Evolutionary conservation across 495 filamentous ascomycete species (phyloP), one percentile per base, ranked within the genome.

Genomic region (Viridothelium virens): DNA sequence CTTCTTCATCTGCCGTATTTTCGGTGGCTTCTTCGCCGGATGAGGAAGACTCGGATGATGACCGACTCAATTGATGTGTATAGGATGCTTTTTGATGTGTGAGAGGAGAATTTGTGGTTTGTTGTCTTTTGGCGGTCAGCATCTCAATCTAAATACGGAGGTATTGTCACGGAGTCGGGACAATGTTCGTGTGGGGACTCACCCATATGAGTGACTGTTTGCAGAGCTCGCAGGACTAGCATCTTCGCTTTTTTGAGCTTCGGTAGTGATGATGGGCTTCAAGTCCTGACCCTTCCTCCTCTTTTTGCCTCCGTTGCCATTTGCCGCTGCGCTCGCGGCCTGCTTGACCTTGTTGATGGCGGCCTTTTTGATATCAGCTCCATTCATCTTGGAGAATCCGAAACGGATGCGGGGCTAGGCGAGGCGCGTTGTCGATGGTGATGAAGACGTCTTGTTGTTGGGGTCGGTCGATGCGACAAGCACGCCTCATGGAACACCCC

Each of bases 1-100:
- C 95, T 78, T 98, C 94, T 78, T 98, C 94, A 71, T 98, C 94
- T 62, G 94, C 95, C 4, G 94, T 96, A 71, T 92, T 91, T 72
- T 95, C 91, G 72, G 91, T 83, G 68, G 69, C 76, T 53, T 89
- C 89, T 67, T 96, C 92, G 70, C 87, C 91, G 63, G 84, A 84
- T 4, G 90, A 90, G 36, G 89, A 90, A n/a, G 88, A 85, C 34
- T 89, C 91, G 2, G 86, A 86, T 12, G 89, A 88, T 37, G 91
- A 94, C 44, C 88, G 88, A 75, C 86, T 88, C 76, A 86, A 72
- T 38, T 83, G 71, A 64, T 77, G 77, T 47, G 75, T 72, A 69
- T 80, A 78, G 41, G 75, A 65, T 63, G 77, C 74, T 72, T 81
- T 83, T 68, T 80, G 78, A 72, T 78, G 80, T 66, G 74, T 75